Base-by-base conservation (phyloP, 345 rosid species). In the Viola odorata region DNA sequence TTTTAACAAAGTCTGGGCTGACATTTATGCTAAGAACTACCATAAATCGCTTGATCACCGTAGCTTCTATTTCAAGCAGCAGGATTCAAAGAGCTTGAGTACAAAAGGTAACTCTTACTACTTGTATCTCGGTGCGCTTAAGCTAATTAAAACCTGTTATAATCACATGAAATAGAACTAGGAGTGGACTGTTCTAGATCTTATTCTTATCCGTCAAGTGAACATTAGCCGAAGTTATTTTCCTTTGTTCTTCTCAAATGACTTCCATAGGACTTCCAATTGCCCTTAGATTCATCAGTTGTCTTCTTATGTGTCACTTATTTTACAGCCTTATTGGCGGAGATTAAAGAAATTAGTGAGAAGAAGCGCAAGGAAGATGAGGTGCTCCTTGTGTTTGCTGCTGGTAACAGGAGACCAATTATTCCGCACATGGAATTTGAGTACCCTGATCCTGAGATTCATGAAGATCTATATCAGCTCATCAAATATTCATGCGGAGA, bases 1-100 rank as follows among this genome's bases (percentile, higher is more conserved):
- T 68, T 94, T 90, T 68, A 90, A 86, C 78, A 90, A 94, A 82
- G 97, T 94, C 60, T 94, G 99, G 99, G 89, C 97, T 60, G 97
- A 94, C 65, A 86, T 94, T 60, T 90, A 90, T 75, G 65, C 91
- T 48, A 94, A 94, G 77, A 94, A 94, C 75, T 90, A 94, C 73
- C 95, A 94, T 68, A 88, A 89, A 73, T 94, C 97, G 45, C 95
- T 90, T 39, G 99, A 94, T 71, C 99, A 94, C 64, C 91, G 97
- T 16, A 94, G 99, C 67, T 90, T 94, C 81, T 94, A 88, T 81
- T 90, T 94, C 80, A 94, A 87, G 82, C 99, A 94, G 76, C 99
- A 94, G 70, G 97, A 94, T 57, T 79, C 89, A 12, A 94, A 88
- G 86, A 88, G 87, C 79, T 77, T 86, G 84, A 82, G 95, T 82